phyloP scores from a whole-genome alignment of 202 grass and related monocot species.

The Musa balbisiana region DNA sequence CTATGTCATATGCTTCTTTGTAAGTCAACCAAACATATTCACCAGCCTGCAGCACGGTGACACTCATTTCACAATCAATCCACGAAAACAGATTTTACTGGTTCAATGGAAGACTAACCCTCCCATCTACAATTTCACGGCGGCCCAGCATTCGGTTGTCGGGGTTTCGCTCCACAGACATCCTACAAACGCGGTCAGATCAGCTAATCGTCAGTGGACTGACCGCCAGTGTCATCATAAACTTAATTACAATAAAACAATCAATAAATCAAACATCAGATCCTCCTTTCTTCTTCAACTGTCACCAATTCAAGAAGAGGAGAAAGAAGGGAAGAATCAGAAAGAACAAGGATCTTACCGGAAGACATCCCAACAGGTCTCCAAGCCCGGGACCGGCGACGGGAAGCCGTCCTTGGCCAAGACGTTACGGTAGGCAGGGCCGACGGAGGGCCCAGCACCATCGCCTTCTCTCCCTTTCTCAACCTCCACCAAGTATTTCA shows the following conservation, averaged over 20 bases:
- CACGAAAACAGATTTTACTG: not conserved
- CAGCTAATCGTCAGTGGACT: too few relatives aligned
- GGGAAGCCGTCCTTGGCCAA: constrained; percentile 60
- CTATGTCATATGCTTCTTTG: constrained; percentile 50
- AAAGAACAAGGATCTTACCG: constrained; percentile 27
- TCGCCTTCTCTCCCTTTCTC: constrained; percentile 33
- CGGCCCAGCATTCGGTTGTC: constrained; percentile 65
- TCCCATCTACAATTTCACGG: constrained; percentile 50
- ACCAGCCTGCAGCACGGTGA: constrained; percentile 35
- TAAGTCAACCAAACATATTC: constrained; percentile 69
- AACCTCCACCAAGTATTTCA: constrained; percentile 64
- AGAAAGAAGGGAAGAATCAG: not conserved
- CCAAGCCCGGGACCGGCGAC: constrained; percentile 26
- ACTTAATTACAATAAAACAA: constrained; percentile 23
- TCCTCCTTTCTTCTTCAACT: too few relatives aligned
- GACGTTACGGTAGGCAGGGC: constrained; percentile 63
- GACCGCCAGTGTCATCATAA: not conserved
- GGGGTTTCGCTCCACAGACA: constrained; percentile 66
- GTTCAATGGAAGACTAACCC: constrained; percentile 18
- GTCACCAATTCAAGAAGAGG: not conserved
- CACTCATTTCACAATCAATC: not conserved
- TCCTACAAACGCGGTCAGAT: too few relatives aligned
- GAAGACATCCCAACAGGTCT: constrained; percentile 83
- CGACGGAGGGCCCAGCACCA: constrained; percentile 30
- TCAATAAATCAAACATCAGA: not conserved